Base-by-base conservation (phyloP, 2,329 filamentous ascomycete species). In the Tolypocladium ophioglossoides region DNA sequence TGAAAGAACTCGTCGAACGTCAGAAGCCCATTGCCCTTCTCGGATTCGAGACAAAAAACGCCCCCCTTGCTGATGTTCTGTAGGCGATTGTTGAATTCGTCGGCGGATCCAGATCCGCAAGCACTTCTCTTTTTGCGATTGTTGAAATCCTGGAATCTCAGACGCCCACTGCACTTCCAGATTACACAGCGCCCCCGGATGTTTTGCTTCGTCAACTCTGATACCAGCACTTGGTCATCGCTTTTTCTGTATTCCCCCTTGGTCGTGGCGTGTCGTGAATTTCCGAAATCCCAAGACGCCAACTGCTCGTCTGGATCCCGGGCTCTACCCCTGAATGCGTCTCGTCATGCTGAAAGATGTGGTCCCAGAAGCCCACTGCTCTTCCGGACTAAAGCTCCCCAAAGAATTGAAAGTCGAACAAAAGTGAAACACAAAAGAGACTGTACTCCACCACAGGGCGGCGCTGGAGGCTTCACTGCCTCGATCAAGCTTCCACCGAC, bases 291-390 rank as follows among this genome's bases (percentile, higher is more conserved):
- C 48, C 20, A 48, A 27, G 55, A 52, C 35, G 37, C 52, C 55
- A 34, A 54, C 55, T 52, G 50, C 49, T 54, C 52, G 50, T 44
- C 55, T 32, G 32, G 38, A 53, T 51, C 44, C 50, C 24, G 27
- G 34, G 46, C 32, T 34, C 32, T 40, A 27, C 46, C 14, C 27
- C 44, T n/a, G 10, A 37, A 38, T 34, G 35, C 22, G 24, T 22
- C 37, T 52, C 47, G 24, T 46, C 22, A 52, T 54, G 44, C 34
- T 51, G 30, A 55, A 22, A 41, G 27, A 32, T 49, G 34, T 50
- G 38, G 55, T 52, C 60, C 56, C 52, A 58, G 56, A 65, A 62
- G 61, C 63, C 61, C 56, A 65, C 63, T 65, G 63, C 61, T 58
- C 57, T 56, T 57, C 61, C 51, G 52, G 51, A 58, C 47, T 24